Percentiles rank a stretch among this genome's conserved stretches.
These are phyloP conservation scores for Ambrosiella cleistominuta DNA, from an alignment of 2,329 filamentous ascomycete genomes.

Conservation along the genomic window DNA sequence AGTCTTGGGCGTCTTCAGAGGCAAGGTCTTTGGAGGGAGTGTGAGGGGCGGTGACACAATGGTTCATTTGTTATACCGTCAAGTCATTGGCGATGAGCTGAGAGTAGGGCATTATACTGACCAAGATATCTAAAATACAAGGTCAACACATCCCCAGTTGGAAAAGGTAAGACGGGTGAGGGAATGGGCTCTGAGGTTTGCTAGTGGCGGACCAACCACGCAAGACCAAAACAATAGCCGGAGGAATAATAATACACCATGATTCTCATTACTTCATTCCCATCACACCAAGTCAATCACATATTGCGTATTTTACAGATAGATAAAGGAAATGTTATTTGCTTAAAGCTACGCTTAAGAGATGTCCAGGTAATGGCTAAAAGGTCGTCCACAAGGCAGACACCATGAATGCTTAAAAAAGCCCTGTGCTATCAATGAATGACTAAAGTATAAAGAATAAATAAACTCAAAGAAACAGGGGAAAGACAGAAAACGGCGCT, in stretches of 20 bases:
- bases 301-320: too few relatives aligned
- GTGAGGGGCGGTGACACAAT: constrained; percentile 50
- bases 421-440: background rate
- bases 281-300: too few relatives aligned
- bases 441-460: background rate
- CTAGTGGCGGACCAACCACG: constrained; percentile 19
- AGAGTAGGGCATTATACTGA: constrained; percentile 37
- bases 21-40: constrained; percentile 71
- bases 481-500: background rate
- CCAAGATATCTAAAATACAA: constrained; percentile 26
- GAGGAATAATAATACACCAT: too few relatives aligned
- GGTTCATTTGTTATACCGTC: constrained; percentile 47
- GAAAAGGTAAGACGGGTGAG: constrained; percentile 49
- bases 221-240: too few relatives aligned
- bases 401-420: too few relatives aligned
- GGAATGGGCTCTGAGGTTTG: constrained; percentile 59
- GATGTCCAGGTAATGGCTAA: background rate
- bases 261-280: too few relatives aligned
- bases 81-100: constrained; percentile 17
- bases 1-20: constrained; percentile 56
- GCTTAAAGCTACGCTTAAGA: too few relatives aligned
- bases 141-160: constrained; percentile 29
- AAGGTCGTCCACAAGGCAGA: too few relatives aligned
- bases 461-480: background rate
- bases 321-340: too few relatives aligned